Evolutionary conservation across 176 grass and related monocot species (phyloP).

Genomic region (Musa beccarii): DNA sequence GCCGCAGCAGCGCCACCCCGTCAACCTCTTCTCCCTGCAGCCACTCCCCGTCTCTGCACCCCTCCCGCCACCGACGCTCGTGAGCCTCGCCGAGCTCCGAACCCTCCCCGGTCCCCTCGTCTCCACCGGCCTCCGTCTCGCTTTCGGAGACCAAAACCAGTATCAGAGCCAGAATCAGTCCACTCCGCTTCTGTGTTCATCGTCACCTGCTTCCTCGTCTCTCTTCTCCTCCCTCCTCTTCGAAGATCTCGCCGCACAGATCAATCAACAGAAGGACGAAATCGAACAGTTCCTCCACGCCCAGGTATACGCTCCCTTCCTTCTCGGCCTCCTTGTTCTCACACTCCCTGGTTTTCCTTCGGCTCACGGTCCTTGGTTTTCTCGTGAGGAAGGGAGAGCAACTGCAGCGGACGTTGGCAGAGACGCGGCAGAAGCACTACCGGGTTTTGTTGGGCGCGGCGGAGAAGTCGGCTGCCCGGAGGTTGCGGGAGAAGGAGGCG

Average conservation of each 20-base stretch:
- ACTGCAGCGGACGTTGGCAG: constrained; percentile 43
- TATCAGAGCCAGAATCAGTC: constrained; percentile 28
- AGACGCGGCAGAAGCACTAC: constrained; percentile 50
- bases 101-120: constrained; percentile 32
- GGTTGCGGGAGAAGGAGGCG: constrained; percentile 47
- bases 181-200: constrained; percentile 22
- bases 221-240: constrained; percentile 17
- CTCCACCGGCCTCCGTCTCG: constrained; percentile 73
- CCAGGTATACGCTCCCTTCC: constrained; percentile 33
- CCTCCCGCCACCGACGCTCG: constrained; percentile 9
- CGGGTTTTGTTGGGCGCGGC: constrained; percentile 32
- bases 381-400: constrained; percentile 46
- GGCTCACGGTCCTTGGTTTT: neutral
- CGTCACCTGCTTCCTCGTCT: neutral
- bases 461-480: constrained; percentile 27
- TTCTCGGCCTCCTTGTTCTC: neutral
- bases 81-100: constrained; percentile 37
- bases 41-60: neutral
- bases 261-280: constrained; percentile 51
- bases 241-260: constrained; percentile 50
- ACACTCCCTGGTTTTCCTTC: neutral
- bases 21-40: constrained; percentile 33
- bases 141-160: constrained; percentile 66
- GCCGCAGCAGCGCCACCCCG: neutral
- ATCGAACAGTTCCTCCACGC: constrained; percentile 57